Conservation (phyloP, 225 moss, liverwort and hornwort species). For the Pleurozium schreberi region DNA sequence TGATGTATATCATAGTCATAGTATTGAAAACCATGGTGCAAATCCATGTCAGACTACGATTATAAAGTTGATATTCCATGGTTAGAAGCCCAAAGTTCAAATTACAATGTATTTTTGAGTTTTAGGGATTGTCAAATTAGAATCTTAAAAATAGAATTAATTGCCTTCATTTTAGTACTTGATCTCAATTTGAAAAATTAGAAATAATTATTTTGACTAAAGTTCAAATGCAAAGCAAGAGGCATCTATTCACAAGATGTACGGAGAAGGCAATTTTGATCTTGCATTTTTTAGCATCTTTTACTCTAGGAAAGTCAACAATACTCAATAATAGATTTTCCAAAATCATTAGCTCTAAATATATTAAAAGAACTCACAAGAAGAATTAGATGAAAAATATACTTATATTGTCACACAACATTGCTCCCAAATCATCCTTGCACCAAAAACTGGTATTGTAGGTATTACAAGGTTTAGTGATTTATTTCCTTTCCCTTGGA, state of each 20-base stretch:
- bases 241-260: not conserved
- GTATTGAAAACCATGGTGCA: not conserved
- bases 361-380: not conserved
- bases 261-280: not conserved
- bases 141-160: not conserved
- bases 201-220: not conserved
- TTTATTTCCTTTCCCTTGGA: not conserved
- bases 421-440: not conserved
- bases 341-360: not conserved
- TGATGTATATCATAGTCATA: not conserved
- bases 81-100: not conserved
- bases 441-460: not conserved
- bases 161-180: not conserved
- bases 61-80: not conserved
- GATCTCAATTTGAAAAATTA: not conserved
- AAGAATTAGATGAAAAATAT: not conserved
- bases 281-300: not conserved
- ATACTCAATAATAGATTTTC: not conserved
- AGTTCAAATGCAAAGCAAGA: not conserved
- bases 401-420: not conserved
- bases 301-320: not conserved
- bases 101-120: no score
- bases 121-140: not conserved
- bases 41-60: not conserved
- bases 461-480: no score